Conservation (phyloP, 2,329 filamentous ascomycete species). For the Trichoderma gracile region DNA sequence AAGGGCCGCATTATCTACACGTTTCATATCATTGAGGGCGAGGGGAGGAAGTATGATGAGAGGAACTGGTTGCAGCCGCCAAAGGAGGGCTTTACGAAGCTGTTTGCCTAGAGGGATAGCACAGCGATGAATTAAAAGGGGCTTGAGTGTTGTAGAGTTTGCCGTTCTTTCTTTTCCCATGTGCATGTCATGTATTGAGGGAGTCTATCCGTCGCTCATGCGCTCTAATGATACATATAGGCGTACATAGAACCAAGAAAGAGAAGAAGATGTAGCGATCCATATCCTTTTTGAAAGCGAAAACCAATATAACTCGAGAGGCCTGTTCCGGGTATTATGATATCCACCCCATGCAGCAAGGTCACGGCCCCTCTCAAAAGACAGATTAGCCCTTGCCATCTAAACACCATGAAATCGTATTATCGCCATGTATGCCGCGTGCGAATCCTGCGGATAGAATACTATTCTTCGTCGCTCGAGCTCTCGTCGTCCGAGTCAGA, state of each 20-base stretch:
- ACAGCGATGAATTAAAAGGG: background rate
- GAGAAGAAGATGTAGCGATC: background rate
- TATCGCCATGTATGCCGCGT: background rate
- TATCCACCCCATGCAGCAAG: slow-evolving; percentile 8
- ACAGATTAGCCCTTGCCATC: background rate
- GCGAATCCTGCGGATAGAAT: background rate
- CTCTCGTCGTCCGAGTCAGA: slow-evolving; percentile 28
- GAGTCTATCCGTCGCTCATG: slow-evolving; percentile 17
- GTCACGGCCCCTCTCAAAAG: background rate
- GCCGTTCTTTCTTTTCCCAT: background rate
- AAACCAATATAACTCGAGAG: slow-evolving; percentile 7
- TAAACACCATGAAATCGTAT: background rate
- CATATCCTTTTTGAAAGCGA: background rate
- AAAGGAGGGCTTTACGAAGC: slow-evolving; percentile 71
- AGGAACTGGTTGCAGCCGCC: slow-evolving; percentile 94
- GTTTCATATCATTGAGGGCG: slow-evolving; percentile 92
- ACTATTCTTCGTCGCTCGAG: slow-evolving; percentile 30
- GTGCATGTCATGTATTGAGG: slow-evolving; percentile 7
- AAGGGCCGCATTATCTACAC: slow-evolving; percentile 95
- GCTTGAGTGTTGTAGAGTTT: background rate
- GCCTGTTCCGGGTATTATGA: slow-evolving; percentile 31
- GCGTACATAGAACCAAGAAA: background rate
- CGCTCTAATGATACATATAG: slow-evolving; percentile 21
- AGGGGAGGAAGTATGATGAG: slow-evolving; percentile 72
- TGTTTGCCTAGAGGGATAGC: slow-evolving; percentile 46